A percentile compares a stretch with the other conserved stretches of the same genome.
Evolutionary conservation across 768 basidiomycete genomes (phyloP).

Genomic region (Lactifluus subvellereus): DNA sequence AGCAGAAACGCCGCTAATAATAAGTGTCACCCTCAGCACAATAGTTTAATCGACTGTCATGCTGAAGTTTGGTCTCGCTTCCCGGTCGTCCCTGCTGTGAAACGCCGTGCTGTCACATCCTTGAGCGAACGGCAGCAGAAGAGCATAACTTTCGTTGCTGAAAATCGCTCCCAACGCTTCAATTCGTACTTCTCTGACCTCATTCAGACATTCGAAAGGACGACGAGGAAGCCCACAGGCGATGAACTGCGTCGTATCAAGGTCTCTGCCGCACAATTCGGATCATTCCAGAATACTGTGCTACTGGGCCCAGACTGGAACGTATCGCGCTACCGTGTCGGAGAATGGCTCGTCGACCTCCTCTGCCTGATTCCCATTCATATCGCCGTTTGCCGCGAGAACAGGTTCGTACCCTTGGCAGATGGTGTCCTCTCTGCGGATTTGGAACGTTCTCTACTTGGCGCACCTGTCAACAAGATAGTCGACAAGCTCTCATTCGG

Average conservation of each 20-base stretch:
- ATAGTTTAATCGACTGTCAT: constrained; percentile 26
- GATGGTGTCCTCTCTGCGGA: constrained; percentile 39
- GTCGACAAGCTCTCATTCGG: constrained; percentile 32
- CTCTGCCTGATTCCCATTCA: constrained; percentile 51
- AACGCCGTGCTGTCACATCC: constrained; percentile 13
- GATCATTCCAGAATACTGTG: constrained; percentile 26
- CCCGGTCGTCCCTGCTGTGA: constrained; percentile 17
- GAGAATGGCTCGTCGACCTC: constrained; percentile 58
- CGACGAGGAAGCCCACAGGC: constrained; percentile 50
- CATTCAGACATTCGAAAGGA: constrained; percentile 41
- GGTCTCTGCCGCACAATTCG: constrained; percentile 32
- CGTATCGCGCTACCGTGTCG: constrained; percentile 39
- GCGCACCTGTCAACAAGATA: constrained; percentile 45
- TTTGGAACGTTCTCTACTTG: constrained; percentile 39
- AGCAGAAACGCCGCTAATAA: constrained; percentile 20
- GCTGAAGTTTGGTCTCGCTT: constrained; percentile 13
- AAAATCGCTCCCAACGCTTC: constrained; percentile 34
- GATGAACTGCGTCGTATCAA: constrained; percentile 29
- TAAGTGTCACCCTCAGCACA: constrained; percentile 34
- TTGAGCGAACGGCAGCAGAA: constrained; percentile 29
- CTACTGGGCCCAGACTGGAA: constrained; percentile 11
- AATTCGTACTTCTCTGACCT: constrained; percentile 41
- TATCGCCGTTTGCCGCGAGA: constrained; percentile 42
- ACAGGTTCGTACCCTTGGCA: constrained; percentile 5
- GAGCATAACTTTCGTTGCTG: constrained; percentile 41